These are phyloP conservation scores for Diaporthe citri DNA, from an alignment of 2,329 filamentous ascomycete species.

Conservation along the genomic window DNA sequence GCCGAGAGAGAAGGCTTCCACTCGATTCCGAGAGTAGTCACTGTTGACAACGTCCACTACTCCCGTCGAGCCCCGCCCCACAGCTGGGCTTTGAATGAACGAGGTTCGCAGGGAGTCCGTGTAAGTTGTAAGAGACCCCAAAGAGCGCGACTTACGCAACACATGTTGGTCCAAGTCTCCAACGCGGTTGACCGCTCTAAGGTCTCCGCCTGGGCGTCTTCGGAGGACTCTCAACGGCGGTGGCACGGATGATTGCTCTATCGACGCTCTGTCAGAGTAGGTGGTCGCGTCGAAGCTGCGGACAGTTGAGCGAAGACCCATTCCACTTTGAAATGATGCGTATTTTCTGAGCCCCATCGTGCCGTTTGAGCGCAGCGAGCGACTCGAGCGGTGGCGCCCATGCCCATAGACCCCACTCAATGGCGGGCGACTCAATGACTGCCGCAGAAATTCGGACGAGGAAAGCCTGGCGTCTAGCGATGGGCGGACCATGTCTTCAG, in stretches of 20 bases:
- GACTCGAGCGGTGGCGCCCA: conserved; percentile 60
- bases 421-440: conserved; percentile 50
- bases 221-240: conserved; percentile 74
- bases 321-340: conserved; percentile 71
- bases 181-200: conserved; percentile 76
- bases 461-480: conserved; percentile 49
- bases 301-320: conserved; percentile 62
- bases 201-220: conserved; percentile 79
- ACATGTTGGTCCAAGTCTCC: conserved; percentile 68
- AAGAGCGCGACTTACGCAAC: conserved; percentile 67
- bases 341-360: conserved; percentile 68
- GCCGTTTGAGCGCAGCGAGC: conserved; percentile 62
- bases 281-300: conserved; percentile 74
- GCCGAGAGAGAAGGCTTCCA: conserved; percentile 67
- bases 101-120: conserved; percentile 72
- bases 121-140: conserved; percentile 71
- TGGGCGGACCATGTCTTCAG: conserved; percentile 51
- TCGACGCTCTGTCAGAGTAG: conserved; percentile 63
- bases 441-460: conserved; percentile 46
- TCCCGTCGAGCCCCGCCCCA: conserved; percentile 52
- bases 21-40: conserved; percentile 56
- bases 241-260: conserved; percentile 59
- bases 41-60: conserved; percentile 60
- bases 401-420: conserved; percentile 54
- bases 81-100: conserved; percentile 58